A percentile compares a stretch with the other conserved stretches of the same genome.
Evolutionary conservation across 768 basidiomycete genomes (phyloP).

Genomic region (Rhodotorula paludigena): DNA sequence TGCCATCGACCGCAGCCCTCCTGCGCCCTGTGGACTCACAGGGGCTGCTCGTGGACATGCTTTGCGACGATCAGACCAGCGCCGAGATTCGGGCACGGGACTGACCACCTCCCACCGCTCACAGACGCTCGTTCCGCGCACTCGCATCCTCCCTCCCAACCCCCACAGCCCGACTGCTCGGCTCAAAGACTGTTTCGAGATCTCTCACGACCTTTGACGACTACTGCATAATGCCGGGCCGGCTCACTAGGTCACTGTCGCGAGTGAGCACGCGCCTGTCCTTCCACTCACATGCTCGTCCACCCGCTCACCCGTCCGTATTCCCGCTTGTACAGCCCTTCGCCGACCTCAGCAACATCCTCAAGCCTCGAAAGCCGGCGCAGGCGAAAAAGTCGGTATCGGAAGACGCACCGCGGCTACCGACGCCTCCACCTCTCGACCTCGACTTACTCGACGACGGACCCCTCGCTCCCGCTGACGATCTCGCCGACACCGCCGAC

Average conservation of each 20-base stretch:
- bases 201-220: neutral
- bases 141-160: too few relatives aligned
- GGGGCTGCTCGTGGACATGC: too few relatives aligned
- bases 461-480: neutral
- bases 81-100: too few relatives aligned
- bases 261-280: neutral
- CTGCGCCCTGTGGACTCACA: too few relatives aligned
- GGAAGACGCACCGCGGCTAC: too few relatives aligned
- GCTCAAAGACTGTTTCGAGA: too few relatives aligned
- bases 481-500: neutral
- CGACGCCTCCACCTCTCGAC: neutral
- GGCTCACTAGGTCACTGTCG: neutral
- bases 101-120: too few relatives aligned
- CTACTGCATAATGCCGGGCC: neutral
- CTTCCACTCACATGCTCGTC: too few relatives aligned
- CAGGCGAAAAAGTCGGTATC: neutral
- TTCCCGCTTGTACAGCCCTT: conserved; percentile 12
- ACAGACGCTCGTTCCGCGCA: too few relatives aligned
- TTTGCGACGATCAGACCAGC: too few relatives aligned
- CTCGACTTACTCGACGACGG: neutral
- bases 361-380: neutral
- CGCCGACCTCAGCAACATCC: conserved; percentile 9
- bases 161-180: too few relatives aligned
- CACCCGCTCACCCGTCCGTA: neutral
- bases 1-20: too few relatives aligned